phyloP scores from a whole-genome alignment of 2,329 filamentous ascomycete species.

The Colletotrichum scovillei region DNA sequence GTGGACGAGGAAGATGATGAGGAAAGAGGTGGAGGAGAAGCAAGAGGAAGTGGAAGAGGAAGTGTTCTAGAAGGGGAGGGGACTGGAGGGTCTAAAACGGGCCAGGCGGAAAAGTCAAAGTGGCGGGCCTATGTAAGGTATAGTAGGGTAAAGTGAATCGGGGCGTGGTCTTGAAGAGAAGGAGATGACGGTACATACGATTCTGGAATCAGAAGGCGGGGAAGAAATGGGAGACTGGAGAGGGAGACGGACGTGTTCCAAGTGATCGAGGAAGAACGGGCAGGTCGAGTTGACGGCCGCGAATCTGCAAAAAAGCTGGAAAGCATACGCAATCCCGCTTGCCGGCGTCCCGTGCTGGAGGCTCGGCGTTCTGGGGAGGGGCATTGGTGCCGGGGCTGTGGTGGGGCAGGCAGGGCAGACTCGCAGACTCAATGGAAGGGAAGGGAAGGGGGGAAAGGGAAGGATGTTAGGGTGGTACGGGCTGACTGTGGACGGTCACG shows the following conservation, averaged over 20 bases:
- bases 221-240: neutral
- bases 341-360: conserved; percentile 36
- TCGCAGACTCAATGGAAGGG: neutral
- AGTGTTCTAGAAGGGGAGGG: neutral
- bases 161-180: neutral
- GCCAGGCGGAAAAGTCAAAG: neutral
- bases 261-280: conserved; percentile 25
- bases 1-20: neutral
- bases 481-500: neutral
- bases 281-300: conserved; percentile 30
- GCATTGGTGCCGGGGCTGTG: conserved; percentile 25
- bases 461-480: conserved; percentile 24
- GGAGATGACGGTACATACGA: conserved; percentile 4
- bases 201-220: neutral
- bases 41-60: neutral
- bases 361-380: conserved; percentile 35
- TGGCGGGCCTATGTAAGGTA: neutral
- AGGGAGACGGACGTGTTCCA: neutral
- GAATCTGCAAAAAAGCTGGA: conserved; percentile 33
- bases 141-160: neutral
- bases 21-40: neutral
- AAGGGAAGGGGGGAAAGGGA: neutral
- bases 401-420: conserved; percentile 7
- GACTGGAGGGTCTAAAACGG: conserved; percentile 1
- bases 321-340: conserved; percentile 37